phyloP scores from a whole-genome alignment of 495 filamentous ascomycete genomes.

The Lasiosphaeriaceae sp. region DNA sequence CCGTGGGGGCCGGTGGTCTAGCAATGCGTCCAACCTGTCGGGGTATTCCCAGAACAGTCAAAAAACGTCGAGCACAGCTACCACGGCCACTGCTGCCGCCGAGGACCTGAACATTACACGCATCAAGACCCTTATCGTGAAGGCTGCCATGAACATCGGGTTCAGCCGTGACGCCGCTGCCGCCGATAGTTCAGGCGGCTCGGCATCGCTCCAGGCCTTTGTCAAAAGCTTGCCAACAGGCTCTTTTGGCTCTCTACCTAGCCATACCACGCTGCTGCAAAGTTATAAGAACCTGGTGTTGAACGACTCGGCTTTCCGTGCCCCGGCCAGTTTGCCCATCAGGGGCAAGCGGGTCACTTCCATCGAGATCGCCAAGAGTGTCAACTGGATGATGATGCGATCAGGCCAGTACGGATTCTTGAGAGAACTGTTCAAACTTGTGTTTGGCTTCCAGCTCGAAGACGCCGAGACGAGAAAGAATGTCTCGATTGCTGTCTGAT shows the following conservation, averaged over 20 bases:
- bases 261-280: constrained; percentile 67
- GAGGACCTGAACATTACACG: constrained; percentile 73
- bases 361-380: constrained; percentile 68
- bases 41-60: constrained; percentile 68
- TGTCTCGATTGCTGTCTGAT: constrained; percentile 43
- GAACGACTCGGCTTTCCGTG: constrained; percentile 61
- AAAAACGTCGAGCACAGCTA: constrained; percentile 70
- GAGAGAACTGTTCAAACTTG: constrained; percentile 73
- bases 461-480: constrained; percentile 59
- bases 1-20: constrained; percentile 61
- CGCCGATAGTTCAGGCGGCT: constrained; percentile 28
- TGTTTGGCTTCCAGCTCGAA: constrained; percentile 78
- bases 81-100: constrained; percentile 51
- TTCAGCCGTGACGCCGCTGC: constrained; percentile 51
- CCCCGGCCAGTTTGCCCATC: constrained; percentile 46
- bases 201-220: constrained; percentile 59
- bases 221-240: constrained; percentile 71
- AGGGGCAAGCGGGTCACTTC: constrained; percentile 59
- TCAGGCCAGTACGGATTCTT: constrained; percentile 64
- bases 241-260: constrained; percentile 68
- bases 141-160: constrained; percentile 76
- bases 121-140: constrained; percentile 70
- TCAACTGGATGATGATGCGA: constrained; percentile 61
- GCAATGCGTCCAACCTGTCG: constrained; percentile 68
- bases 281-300: constrained; percentile 74